Evolutionary conservation across 805 yeast genomes (phyloP), one percentile per base, ranked within the genome.

Genomic region (Ogataea siamensis): DNA sequence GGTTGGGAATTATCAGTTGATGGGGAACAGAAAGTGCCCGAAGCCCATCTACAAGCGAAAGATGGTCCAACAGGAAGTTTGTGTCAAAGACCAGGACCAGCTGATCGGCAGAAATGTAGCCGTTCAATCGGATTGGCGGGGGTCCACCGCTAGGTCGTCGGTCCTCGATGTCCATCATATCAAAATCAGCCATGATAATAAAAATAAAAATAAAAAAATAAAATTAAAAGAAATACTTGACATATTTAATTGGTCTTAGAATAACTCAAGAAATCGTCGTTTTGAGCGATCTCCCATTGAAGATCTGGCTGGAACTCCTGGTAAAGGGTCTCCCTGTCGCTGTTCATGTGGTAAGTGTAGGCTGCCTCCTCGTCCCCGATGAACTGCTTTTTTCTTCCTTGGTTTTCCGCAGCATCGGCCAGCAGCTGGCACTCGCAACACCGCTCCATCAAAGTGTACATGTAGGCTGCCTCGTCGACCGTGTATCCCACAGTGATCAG

Each of bases 241-340:
- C 16, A 13, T 20, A 31, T 23, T 30, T 32, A 30, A 12, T 17
- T 13, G 3, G 19, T 10, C 20, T 55, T 56, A 22, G 62, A 42
- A 40, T 45, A 58, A 17, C 54, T 37, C 45, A 54, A 35, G 40
- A 59, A 59, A 7, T 51, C 50, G 32, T 57, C 57, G 44, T 59
- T 59, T 26, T 43, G 37, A 23, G 54, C 45, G 15, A 62, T 45
- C 55, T 76, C 82, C 34, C 55, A 69, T 47, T 78, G 82, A 28
- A 66, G 69, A 42, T 83, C 89, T 2, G 83, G 78, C 61, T 83
- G 88, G 60, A 83, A 81, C 50, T 84, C 93, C 30, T 78, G 67
- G 62, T 78, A 85, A 42, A 84, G 60, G 4, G 82, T 66, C 50
- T 80, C 89, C 5, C 83, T 78, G 56, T 83, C 88, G 9, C 75